These are phyloP conservation scores for Delitschia confertaspora DNA, from an alignment of 495 filamentous ascomycete species.

Conservation along the genomic window DNA sequence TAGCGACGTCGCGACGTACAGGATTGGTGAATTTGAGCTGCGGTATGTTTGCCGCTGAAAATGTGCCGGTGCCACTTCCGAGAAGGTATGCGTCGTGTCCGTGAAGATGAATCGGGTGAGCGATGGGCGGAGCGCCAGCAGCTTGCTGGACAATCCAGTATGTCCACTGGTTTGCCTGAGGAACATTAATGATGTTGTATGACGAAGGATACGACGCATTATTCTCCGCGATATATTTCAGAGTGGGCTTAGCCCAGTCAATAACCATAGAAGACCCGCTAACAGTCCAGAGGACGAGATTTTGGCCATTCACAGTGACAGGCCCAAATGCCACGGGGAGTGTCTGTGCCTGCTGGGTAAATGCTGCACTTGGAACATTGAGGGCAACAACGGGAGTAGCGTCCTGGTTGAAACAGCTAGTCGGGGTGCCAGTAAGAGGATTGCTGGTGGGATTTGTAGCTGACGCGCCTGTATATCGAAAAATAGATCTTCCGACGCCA, in stretches of 20 bases:
- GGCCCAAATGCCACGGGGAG: slow-evolving; percentile 28
- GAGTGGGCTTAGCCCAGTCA: slow-evolving; percentile 31
- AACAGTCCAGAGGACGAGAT: slow-evolving; percentile 32
- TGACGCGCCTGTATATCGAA: slow-evolving; percentile 12
- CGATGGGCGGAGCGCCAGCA: slow-evolving; percentile 22
- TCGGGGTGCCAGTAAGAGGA: slow-evolving; percentile 2
- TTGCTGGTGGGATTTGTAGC: slow-evolving; percentile 17
- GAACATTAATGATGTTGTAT: slow-evolving; percentile 30
- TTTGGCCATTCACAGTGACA: slow-evolving; percentile 24
- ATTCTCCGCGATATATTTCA: slow-evolving; percentile 29
- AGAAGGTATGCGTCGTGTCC: slow-evolving; percentile 33
- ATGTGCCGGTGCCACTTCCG: slow-evolving; percentile 22
- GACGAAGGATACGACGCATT: slow-evolving; percentile 28
- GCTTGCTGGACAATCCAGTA: slow-evolving; percentile 37
- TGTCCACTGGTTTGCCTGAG: slow-evolving; percentile 26
- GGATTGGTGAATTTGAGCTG: slow-evolving; percentile 28
- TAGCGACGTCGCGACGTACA: slow-evolving; percentile 28
- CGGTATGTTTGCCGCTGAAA: slow-evolving; percentile 10
- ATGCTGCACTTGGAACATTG: slow-evolving; percentile 26
- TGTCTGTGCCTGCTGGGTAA: slow-evolving; percentile 21
- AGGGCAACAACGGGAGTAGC: slow-evolving; percentile 12
- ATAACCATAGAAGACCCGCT: slow-evolving; percentile 34
- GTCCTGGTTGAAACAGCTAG: slow-evolving; percentile 11
- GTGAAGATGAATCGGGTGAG: slow-evolving; percentile 35
- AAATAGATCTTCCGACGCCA: slow-evolving; percentile 9